Evolutionary conservation across 2,329 filamentous ascomycete species (phyloP), one percentile per base, ranked within the genome.

Genomic region (Colletotrichum falcatum): DNA sequence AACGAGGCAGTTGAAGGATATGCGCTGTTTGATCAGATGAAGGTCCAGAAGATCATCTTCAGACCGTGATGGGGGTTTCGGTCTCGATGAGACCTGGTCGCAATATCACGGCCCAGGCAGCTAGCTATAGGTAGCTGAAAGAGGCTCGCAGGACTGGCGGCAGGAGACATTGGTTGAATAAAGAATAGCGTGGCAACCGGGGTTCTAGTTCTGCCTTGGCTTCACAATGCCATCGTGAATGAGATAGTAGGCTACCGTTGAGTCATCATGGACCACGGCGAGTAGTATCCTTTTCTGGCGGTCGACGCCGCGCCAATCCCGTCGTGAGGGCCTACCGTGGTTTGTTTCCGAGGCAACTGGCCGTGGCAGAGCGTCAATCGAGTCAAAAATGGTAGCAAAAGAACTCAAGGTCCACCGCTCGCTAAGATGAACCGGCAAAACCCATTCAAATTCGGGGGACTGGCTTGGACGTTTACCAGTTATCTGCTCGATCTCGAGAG

Each of bases 141-240:
- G n/a, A 23, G 33, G 6, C 33, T n/a, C 14, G 6, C n/a, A 39
- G 16, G 5, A 5, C 42, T 54, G 37, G 12, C 49, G 35, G 8
- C 18, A 16, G n/a, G 11, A 20, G 48, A 28, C 16, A 37, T 5
- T 39, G 23, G 6, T 51, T 39, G 33, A 39, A 37, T n/a, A 5
- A n/a, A 20, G n/a, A n/a, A 20, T 20, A 30, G 23, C 9, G 37
- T 23, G n/a, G n/a, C 23, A 56, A 39, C 23, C 49, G 48, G 35
- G 23, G 53, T 42, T 44, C 44, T 82, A 95, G 78, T 96, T 96
- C 79, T 95, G 93, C 67, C 93, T 86, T 30, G 93, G 93, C 83
- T 95, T 96, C 63, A 95, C 92, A 73, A 95, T 90, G n/a, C 93
- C 93, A 79, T 95, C 92, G 76, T 95, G 93, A 79, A 95, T 89